Base-by-base conservation (phyloP, 2,329 filamentous ascomycete genomes). In the Penicillium sp. region DNA sequence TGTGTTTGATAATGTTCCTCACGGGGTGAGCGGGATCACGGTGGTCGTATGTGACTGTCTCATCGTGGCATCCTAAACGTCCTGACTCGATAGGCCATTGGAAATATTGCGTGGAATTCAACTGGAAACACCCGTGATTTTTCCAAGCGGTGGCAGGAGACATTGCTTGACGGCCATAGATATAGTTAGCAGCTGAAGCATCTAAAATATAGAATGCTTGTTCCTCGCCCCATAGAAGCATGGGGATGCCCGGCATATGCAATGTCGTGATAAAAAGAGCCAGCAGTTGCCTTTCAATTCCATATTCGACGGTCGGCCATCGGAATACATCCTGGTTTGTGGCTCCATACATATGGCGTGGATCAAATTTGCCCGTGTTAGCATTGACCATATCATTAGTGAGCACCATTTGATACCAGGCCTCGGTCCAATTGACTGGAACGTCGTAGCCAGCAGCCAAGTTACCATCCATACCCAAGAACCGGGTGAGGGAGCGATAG, bases 291-390 rank as follows among this genome's bases (percentile, higher is more conserved):
- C 82, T 78, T 62, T 85, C 76, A 0, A 81, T 81, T 4, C 85
- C 85, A 55, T 83, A 78, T 37, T 76, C 73, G 24, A 87, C 74
- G 10, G 82, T 78, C 9, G 84, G 84, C 85, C 85, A 87, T 35
- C 84, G 78, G 62, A 87, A 84, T 8, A 87, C 83, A 66, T 88
- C 85, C 70, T 88, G 85, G 64, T 87, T 87, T 7, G 84, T 85
- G 2, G 81, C 79, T 47, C 85, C 85, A 64, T 82, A 87, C 78
- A 87, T 81, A 65, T 87, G 85, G 2, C 85, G 79, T 4, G 85
- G 85, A 61, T 88, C 85, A 58, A 85, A 85, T 51, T 81, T 69
- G 32, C 83, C 84, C 2, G 82, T 86, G 64, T 84, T 82, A 2
- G 81, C 76, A 61, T 86, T 87, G 59, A 82, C 71, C 61, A 86